Base-by-base conservation (phyloP, 2,329 filamentous ascomycete species). In the Talaromyces amestolkiae region DNA sequence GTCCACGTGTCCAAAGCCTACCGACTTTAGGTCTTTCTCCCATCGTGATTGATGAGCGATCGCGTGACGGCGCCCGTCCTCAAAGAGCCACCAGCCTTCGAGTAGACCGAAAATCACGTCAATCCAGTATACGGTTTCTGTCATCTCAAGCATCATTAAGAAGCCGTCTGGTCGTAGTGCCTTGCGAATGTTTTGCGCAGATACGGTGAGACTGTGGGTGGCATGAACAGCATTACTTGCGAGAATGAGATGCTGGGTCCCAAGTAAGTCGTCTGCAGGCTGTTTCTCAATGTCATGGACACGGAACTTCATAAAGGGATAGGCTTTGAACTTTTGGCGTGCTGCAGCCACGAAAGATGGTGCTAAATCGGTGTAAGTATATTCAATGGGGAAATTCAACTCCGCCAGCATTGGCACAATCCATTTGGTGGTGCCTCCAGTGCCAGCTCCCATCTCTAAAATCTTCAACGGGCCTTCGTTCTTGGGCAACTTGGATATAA, bases 101-200 rank as follows among this genome's bases (percentile, higher is more conserved):
- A 80, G 68, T 8, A 78, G 65, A 2, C 78, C 78, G 61, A 77
- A 76, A 10, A 78, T 70, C 7, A 78, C 37, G 65, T 80, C 77
- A 15, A 72, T 61, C 71, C 71, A 75, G 63, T 66, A 69, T 15
- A 75, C 59, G 31, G 67, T 69, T 15, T 65, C 43, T 0, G 75
- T 79, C 35, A 76, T 51, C 65, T 86, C 83, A 3, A 79, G 62
- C 0, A 84, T 58, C 1, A 84, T 47, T 0, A 86, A 70, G 41
- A 79, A 77, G 0, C 83, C 84, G 2, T 78, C 81, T 0, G 83
- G 78, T 27, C 67, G 65, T 0, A 78, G 69, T 15, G 77, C 66
- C 11, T 66, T 67, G 4, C 68, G 70, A 0, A 76, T 67, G 60
- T 77, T 70, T 2, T 11, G 13, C 22, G 75, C 27, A 3, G 70